Evolutionary conservation across 2,329 filamentous ascomycete species (phyloP).

Genomic region (Hymenoscyphus occultus): DNA sequence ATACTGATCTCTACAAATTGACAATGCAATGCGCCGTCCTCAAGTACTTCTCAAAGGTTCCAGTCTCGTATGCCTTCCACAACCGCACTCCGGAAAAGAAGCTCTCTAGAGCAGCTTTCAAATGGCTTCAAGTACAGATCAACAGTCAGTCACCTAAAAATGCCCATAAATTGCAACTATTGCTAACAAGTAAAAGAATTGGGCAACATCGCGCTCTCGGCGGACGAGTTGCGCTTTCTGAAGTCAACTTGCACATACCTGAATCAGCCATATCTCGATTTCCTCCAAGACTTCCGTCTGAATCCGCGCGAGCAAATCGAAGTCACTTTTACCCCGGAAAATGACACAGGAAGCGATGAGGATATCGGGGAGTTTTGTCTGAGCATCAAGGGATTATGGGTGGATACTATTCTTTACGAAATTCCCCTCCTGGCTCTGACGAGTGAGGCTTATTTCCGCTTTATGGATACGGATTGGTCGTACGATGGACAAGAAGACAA

Average conservation of each 20-base stretch:
- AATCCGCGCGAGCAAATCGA: constrained; percentile 77
- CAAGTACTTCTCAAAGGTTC: constrained; percentile 80
- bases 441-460: constrained; percentile 96
- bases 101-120: constrained; percentile 76
- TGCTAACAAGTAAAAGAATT: constrained; percentile 59
- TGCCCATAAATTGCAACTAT: background rate
- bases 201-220: constrained; percentile 72
- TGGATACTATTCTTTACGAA: constrained; percentile 96
- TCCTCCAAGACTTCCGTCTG: constrained; percentile 77
- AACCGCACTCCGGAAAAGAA: constrained; percentile 95
- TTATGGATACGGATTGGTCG: constrained; percentile 90
- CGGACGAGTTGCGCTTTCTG: constrained; percentile 78
- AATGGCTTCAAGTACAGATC: constrained; percentile 83
- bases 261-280: constrained; percentile 71
- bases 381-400: constrained; percentile 77
- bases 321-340: constrained; percentile 50
- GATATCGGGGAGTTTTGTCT: constrained; percentile 75
- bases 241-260: constrained; percentile 78
- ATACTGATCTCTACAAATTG: constrained; percentile 82
- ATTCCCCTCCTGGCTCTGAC: constrained; percentile 89
- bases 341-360: constrained; percentile 59
- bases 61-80: constrained; percentile 89
- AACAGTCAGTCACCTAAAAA: constrained; percentile 53
- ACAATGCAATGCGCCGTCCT: constrained; percentile 98
- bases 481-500: constrained; percentile 83